Conservation (phyloP, 1,284 basidiomycete species). For the Cutaneotrichosporon cutaneum region DNA sequence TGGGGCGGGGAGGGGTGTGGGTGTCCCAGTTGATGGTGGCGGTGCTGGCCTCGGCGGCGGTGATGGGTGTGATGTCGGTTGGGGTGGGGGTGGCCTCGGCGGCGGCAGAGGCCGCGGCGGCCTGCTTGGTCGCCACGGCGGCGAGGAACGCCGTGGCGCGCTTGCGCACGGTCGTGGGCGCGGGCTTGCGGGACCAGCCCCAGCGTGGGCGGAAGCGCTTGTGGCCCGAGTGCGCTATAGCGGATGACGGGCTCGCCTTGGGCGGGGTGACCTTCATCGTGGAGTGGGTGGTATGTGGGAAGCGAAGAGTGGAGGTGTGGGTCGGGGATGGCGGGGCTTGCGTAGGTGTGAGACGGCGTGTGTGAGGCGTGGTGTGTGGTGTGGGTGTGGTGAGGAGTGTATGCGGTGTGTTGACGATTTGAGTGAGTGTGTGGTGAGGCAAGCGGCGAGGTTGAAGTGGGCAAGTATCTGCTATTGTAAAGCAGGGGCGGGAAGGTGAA, state of each 20-base stretch:
- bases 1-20: not conserved
- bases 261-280: not conserved
- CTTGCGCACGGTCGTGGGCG: not conserved
- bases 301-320: not conserved
- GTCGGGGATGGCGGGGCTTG: too few relatives aligned
- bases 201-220: not conserved
- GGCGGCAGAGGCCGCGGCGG: too few relatives aligned
- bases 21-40: not conserved
- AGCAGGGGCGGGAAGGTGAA: too few relatives aligned
- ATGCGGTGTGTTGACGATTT: too few relatives aligned
- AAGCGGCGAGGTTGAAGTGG: too few relatives aligned
- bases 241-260: not conserved
- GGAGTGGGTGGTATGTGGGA: not conserved
- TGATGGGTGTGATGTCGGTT: not conserved
- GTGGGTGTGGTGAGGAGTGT: not conserved
- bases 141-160: not conserved
- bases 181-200: not conserved
- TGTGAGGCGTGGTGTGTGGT: too few relatives aligned
- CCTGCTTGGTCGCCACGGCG: not conserved
- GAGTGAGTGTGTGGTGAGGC: too few relatives aligned
- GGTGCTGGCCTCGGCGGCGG: too few relatives aligned
- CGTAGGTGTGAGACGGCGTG: too few relatives aligned
- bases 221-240: not conserved
- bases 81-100: not conserved
- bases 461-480: not conserved